Percentiles rank a stretch among this genome's conserved stretches.
Evolutionary conservation across 306 rosid genomes (phyloP).

Genomic region (Quercus dentata): DNA sequence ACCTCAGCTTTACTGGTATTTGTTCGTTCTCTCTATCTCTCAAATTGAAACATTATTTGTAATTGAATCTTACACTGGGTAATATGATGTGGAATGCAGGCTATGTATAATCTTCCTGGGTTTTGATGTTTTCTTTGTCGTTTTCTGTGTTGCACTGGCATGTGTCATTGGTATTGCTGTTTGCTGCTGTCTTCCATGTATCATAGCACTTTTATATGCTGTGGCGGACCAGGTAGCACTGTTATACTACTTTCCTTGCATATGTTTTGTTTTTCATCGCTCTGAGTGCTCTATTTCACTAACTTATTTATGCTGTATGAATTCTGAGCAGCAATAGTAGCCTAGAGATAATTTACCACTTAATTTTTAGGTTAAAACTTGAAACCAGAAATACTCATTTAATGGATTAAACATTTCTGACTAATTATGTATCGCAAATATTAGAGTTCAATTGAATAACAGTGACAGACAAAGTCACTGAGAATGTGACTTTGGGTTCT

Average conservation of each 20-base stretch:
- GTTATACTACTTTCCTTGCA: constrained; percentile 5
- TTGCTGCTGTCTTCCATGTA: constrained; percentile 95
- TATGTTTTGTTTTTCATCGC: constrained; percentile 3
- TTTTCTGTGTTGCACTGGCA: constrained; percentile 97
- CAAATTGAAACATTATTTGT: constrained; percentile 6
- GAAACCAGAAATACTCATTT: background rate
- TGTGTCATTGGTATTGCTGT: constrained; percentile 92
- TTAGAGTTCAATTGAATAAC: background rate
- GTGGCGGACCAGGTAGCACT: constrained; percentile 90
- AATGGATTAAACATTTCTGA: background rate
- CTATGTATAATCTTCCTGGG: constrained; percentile 91
- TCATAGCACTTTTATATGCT: constrained; percentile 87
- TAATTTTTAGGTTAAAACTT: background rate
- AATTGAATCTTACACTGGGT: constrained; percentile 18
- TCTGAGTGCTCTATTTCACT: background rate
- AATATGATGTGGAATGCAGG: constrained; percentile 58
- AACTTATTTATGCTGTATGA: background rate
- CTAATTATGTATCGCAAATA: background rate
- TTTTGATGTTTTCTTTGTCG: constrained; percentile 96
- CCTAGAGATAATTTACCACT: background rate
- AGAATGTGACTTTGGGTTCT: background rate
- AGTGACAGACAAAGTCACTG: background rate
- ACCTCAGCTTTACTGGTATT: constrained; percentile 91
- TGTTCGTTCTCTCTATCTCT: constrained; percentile 14
- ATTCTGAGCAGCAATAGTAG: background rate